phyloP scores from a whole-genome alignment of 2,329 filamentous ascomycete species.

The Nemania sp. region DNA sequence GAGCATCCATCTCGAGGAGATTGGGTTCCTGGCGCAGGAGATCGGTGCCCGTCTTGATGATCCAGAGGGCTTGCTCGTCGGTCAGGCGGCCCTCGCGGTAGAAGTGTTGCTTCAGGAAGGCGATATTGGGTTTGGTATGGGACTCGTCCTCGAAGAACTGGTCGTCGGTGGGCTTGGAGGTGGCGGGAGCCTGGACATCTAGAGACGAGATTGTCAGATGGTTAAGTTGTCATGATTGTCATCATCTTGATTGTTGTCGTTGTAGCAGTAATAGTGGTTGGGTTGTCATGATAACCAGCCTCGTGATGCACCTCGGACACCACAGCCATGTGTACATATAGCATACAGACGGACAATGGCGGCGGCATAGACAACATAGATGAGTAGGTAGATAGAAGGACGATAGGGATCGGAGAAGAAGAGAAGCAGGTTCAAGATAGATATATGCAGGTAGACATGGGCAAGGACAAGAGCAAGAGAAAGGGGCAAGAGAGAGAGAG shows the following conservation, averaged over 20 bases:
- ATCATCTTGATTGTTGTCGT: not conserved
- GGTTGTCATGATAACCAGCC: not conserved
- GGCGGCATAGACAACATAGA: constrained; percentile 31
- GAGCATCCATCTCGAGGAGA: constrained; percentile 97
- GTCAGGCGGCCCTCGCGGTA: constrained; percentile 96
- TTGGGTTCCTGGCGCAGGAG: constrained; percentile 90
- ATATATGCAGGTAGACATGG: constrained; percentile 33
- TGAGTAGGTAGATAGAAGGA: not conserved
- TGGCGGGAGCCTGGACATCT: constrained; percentile 98
- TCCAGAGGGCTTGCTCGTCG: constrained; percentile 96
- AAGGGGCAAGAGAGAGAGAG: too few species aligned
- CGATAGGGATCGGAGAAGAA: not conserved
- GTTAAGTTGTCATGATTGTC: not conserved
- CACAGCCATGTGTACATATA: not conserved
- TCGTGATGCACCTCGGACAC: not conserved
- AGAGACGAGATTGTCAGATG: constrained; percentile 24
- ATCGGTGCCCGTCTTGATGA: constrained; percentile 85
- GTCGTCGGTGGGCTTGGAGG: constrained; percentile 88
- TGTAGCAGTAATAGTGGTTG: too few species aligned
- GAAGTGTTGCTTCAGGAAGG: constrained; percentile 97
- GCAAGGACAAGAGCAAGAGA: too few species aligned
- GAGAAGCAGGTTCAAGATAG: not conserved
- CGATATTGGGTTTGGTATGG: constrained; percentile 84
- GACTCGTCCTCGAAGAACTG: constrained; percentile 91
- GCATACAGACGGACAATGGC: not conserved